These are phyloP conservation scores for Neopestalotiopsis clavispora DNA, from an alignment of 2,329 filamentous ascomycete genomes.

Conservation along the genomic window DNA sequence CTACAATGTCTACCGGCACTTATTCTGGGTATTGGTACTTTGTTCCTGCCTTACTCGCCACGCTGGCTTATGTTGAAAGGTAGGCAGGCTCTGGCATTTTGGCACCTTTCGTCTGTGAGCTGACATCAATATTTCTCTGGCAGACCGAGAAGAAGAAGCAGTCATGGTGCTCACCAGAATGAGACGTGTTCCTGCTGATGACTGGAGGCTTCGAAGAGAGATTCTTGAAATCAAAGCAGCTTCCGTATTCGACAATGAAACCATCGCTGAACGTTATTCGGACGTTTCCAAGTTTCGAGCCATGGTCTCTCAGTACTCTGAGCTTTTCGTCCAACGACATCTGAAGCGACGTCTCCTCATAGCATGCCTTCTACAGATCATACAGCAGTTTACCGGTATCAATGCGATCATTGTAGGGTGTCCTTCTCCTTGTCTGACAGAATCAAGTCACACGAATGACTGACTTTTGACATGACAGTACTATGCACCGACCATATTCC, in stretches of 20 bases:
- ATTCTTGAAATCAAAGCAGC: slow-evolving; percentile 43
- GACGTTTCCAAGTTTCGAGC: slow-evolving; percentile 35
- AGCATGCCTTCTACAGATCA: slow-evolving; percentile 59
- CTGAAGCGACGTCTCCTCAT: slow-evolving; percentile 52
- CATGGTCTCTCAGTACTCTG: slow-evolving; percentile 36
- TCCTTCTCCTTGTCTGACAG: background rate
- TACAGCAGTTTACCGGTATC: slow-evolving; percentile 56
- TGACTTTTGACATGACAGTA: slow-evolving; percentile 30
- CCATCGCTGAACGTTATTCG: slow-evolving; percentile 34
- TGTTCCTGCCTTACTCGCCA: slow-evolving; percentile 37
- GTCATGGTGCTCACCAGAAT: slow-evolving; percentile 36
- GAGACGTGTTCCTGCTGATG: slow-evolving; percentile 38
- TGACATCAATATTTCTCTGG: slow-evolving; percentile 17
- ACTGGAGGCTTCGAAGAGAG: slow-evolving; percentile 35
- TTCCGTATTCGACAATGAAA: slow-evolving; percentile 39
- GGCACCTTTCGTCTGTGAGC: background rate
- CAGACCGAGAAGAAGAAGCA: slow-evolving; percentile 33
- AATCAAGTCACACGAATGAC: background rate
- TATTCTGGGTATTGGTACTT: slow-evolving; percentile 25
- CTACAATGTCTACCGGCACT: slow-evolving; percentile 61
- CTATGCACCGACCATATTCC: slow-evolving; percentile 52
- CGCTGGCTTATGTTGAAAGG: slow-evolving; percentile 35
- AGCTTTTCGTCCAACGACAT: slow-evolving; percentile 35
- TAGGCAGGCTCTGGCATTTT: background rate
- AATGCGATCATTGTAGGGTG: slow-evolving; percentile 45